Evolutionary conservation across 352 stramenopile species (phyloP).

Genomic region (Phytophthora macrochlamydospora): DNA sequence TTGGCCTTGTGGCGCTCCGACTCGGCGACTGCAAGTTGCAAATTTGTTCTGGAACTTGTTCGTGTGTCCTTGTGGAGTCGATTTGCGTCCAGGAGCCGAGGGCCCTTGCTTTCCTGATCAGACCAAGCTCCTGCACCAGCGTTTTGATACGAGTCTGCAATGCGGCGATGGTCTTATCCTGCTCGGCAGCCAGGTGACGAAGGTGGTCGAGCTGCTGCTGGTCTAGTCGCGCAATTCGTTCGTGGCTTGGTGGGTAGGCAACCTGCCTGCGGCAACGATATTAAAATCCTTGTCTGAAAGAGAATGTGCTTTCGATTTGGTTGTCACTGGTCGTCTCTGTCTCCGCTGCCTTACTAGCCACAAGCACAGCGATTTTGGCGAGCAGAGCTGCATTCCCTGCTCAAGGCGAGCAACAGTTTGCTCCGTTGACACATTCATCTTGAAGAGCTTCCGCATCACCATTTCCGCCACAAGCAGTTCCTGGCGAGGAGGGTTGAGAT

Average conservation of each 20-base stretch:
- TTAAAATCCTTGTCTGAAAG: no score
- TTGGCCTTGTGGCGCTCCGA: constrained; percentile 46
- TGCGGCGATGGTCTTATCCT: constrained; percentile 55
- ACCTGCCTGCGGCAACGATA: neutral
- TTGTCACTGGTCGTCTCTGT: neutral
- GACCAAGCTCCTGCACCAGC: constrained; percentile 29
- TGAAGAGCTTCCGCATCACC: constrained; percentile 67
- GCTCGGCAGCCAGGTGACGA: constrained; percentile 49
- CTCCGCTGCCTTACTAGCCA: constrained; percentile 1
- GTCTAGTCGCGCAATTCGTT: constrained; percentile 40
- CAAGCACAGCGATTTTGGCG: constrained; percentile 22
- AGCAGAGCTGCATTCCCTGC: constrained; percentile 22
- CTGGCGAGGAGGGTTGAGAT: constrained; percentile 47
- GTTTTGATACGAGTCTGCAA: constrained; percentile 54
- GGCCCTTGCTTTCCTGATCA: constrained; percentile 5
- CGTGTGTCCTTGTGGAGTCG: constrained; percentile 25
- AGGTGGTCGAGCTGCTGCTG: constrained; percentile 53
- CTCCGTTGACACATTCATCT: constrained; percentile 52
- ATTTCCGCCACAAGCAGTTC: constrained; percentile 57
- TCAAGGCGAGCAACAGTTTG: constrained; percentile 32
- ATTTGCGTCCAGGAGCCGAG: neutral
- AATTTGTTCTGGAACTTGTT: constrained; percentile 39
- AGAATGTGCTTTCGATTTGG: neutral
- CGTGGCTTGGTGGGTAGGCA: constrained; percentile 23
- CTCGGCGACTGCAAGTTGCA: constrained; percentile 44